These are phyloP conservation scores for Globisporangium echinulatum DNA, from an alignment of 352 stramenopile species.

Conservation along the genomic window DNA sequence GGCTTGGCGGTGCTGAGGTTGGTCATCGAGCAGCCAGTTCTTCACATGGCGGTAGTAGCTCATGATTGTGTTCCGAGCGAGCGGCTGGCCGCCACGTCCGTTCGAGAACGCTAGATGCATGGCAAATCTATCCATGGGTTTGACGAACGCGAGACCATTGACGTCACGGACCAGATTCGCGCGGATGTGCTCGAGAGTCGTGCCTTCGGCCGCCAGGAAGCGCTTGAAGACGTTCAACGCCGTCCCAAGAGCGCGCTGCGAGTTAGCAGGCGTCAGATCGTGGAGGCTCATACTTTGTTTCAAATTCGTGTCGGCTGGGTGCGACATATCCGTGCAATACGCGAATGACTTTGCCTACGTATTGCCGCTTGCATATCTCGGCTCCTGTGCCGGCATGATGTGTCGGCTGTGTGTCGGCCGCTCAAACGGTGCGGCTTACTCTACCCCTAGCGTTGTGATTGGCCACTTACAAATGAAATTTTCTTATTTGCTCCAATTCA, in stretches of 20 bases:
- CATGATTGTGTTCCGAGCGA: not conserved
- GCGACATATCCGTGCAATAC: not conserved
- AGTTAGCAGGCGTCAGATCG: not conserved
- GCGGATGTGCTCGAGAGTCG: not conserved
- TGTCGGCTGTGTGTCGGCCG: too few relatives aligned
- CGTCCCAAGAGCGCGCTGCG: not conserved
- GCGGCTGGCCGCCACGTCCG: not conserved
- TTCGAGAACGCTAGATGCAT: not conserved
- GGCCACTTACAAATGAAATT: too few relatives aligned
- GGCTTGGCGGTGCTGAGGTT: conserved; percentile 1
- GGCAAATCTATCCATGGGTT: conserved; percentile 1
- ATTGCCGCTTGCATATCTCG: too few relatives aligned
- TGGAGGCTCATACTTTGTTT: not conserved
- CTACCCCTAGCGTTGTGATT: too few relatives aligned
- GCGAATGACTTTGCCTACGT: not conserved
- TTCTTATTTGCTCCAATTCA: too few relatives aligned
- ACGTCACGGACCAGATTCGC: not conserved
- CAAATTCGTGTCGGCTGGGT: not conserved
- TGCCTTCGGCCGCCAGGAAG: not conserved
- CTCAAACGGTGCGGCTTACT: too few relatives aligned
- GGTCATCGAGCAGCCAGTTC: not conserved
- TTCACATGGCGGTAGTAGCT: conserved; percentile 3
- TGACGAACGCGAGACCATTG: not conserved
- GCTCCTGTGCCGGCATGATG: too few relatives aligned
- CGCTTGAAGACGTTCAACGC: conserved; percentile 4